A percentile compares a stretch with the other conserved stretches of the same genome.
Evolutionary conservation across 257 asterid species (phyloP).

Genomic region (Nemophila menziesii): DNA sequence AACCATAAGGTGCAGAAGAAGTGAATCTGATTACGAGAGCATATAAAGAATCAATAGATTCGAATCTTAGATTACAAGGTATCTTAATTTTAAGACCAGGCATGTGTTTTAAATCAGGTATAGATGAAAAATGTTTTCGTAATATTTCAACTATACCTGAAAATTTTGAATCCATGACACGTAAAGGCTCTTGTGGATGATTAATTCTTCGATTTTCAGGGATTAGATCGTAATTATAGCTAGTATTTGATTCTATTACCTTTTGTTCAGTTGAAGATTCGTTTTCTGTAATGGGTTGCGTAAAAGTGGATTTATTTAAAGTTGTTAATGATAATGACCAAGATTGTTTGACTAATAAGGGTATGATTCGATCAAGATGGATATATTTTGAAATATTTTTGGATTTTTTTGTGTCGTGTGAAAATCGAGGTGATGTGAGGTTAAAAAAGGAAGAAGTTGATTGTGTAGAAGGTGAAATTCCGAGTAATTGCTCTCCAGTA

Average conservation of each 20-base stretch:
- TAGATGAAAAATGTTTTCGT: slow-evolving; percentile 62
- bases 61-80: slow-evolving; percentile 53
- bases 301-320: slow-evolving; percentile 33
- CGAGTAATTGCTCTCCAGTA: slow-evolving; percentile 56
- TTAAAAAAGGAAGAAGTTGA: slow-evolving; percentile 51
- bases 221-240: slow-evolving; percentile 19
- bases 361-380: slow-evolving; percentile 50
- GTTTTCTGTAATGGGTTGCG: slow-evolving; percentile 46
- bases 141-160: slow-evolving; percentile 52
- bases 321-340: slow-evolving; percentile 77
- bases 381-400: slow-evolving; percentile 42
- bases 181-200: slow-evolving; percentile 54
- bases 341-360: slow-evolving; percentile 72
- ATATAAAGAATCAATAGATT: slow-evolving; percentile 62
- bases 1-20: slow-evolving; percentile 74
- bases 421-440: slow-evolving; percentile 40
- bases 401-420: slow-evolving; percentile 38
- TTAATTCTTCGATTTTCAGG: slow-evolving; percentile 27
- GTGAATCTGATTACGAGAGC: slow-evolving; percentile 66
- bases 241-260: slow-evolving; percentile 29
- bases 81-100: slow-evolving; percentile 70
- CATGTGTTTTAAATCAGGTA: slow-evolving; percentile 76
- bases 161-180: slow-evolving; percentile 82
- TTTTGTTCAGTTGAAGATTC: slow-evolving; percentile 33
- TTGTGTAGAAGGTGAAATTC: slow-evolving; percentile 62